A percentile compares a stretch with the other conserved stretches of the same genome.
Evolutionary conservation across 306 rosid genomes (phyloP).

Genomic region (Canavalia ensiformis): DNA sequence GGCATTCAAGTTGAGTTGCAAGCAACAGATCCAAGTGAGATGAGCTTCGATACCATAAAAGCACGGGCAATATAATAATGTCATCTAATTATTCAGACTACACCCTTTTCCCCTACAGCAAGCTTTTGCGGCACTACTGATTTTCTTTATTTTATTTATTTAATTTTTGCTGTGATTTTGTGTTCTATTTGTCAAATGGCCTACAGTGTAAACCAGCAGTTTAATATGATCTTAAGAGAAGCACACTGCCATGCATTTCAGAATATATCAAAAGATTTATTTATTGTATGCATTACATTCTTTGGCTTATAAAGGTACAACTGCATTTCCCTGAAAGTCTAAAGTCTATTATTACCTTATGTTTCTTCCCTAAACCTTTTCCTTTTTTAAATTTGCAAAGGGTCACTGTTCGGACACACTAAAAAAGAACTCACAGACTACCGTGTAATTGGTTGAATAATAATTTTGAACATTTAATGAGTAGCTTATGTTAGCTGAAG

Average conservation of each 20-base stretch:
- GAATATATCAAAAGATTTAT: slow-evolving; percentile 25
- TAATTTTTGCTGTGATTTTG: neutral
- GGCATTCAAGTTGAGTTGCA: slow-evolving; percentile 62
- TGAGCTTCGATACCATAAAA: slow-evolving; percentile 58
- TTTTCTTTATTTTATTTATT: neutral
- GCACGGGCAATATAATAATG: slow-evolving; percentile 50
- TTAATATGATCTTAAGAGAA: slow-evolving; percentile 33
- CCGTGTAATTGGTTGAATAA: neutral
- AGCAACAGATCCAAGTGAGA: slow-evolving; percentile 57
- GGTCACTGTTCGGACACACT: neutral
- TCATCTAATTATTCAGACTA: slow-evolving; percentile 33
- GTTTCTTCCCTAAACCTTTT: slow-evolving; percentile 4
- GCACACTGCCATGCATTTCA: slow-evolving; percentile 30
- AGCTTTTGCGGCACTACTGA: slow-evolving; percentile 33
- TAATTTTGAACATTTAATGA: neutral
- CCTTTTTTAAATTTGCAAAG: neutral
- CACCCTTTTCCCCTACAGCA: slow-evolving; percentile 10
- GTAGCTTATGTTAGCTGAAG: neutral
- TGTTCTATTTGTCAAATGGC: slow-evolving; percentile 23
- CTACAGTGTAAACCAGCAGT: slow-evolving; percentile 20
- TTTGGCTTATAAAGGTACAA: slow-evolving; percentile 25
- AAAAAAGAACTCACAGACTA: neutral
- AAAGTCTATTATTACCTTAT: neutral
- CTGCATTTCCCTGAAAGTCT: slow-evolving; percentile 12
- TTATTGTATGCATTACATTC: slow-evolving; percentile 43